Evolutionary conservation across 1,139 yeast genomes (phyloP), one percentile per base, ranked within the genome.

Genomic region (Hanseniaspora uvarum): DNA sequence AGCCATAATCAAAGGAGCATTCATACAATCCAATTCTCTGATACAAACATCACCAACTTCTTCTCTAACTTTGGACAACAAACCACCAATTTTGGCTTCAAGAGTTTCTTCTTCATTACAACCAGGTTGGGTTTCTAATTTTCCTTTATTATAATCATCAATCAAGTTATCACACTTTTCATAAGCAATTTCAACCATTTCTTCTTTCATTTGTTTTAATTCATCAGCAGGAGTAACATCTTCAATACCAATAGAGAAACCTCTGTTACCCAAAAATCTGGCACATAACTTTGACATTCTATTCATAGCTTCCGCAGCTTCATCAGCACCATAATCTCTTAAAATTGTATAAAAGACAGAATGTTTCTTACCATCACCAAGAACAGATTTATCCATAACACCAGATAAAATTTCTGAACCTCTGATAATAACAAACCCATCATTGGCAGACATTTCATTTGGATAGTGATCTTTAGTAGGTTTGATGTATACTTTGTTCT

Each of bases 21-120:
- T 94, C 46, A 88, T 79, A 55, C 85, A 79, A 61, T 87, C 96
- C 58, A 94, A 73, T 68, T 92, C 98, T 56, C 77, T 79, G 65
- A 94, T 89, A 75, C 98, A 94, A 57, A 88, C 95, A 61, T 92
- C 97, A 68, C 98, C 99, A 28, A 92, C 97, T 70, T 94, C 96
- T 74, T 92, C 98, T 78, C 99, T 83, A 56, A 94, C 98, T 66
- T 89, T 92, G 21, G 98, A 92, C 59, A 94, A 73, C 45, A 92
- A 72, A 60, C 98, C 98, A 70, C 96, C 95, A 68, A 94, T 92
- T 64, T 89, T 89, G 48, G 97, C 96, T 71, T 94, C 99, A 62
- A 94, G 75, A 0, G 99, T 94, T 67, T 94, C 96, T 64, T 94
- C 99, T 69, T 89, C 97, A 65, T 92, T 85, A 77, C 98, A 92